Base-by-base conservation (phyloP, 768 basidiomycete genomes). In the Tylopilus rubrobrunneus region DNA sequence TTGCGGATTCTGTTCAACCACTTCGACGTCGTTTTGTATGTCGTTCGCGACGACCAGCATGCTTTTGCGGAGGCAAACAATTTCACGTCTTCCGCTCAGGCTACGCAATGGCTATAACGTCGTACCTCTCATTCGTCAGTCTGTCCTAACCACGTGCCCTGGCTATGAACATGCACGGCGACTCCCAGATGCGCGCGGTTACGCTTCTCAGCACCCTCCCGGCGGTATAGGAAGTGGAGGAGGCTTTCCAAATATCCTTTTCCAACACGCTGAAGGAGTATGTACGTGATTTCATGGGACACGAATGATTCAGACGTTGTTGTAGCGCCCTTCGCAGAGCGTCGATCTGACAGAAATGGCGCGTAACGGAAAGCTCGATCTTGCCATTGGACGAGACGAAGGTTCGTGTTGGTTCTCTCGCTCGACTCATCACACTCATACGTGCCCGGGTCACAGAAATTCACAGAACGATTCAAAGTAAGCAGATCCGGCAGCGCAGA, bases 321-420 rank as follows among this genome's bases (percentile, higher is more conserved):
- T 23, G 15, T 41, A 44, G 9, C 29, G 17, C 14, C 27, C 25
- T 36, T 4, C 54, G 25, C 25, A 92, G 89, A 90, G 89, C 57
- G 75, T 85, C 2, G 93, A 96, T 63, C 70, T 95, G 28, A 97
- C 92, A 0, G 85, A 92, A 60, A 74, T 92, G 62, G 93, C 93
- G 2, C 81, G 76, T 59, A 75, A 86, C 33, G 93, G 94, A 28
- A 93, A 94, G 66, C 74, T 96, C 3, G 93, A 97, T 68, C 93
- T 93, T 1, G 85, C 84, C 7, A 97, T 97, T 68, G 93, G 93
- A 3, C 74, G 91, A 63, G 91, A 92, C 56, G 89, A 92, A 73
- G 89, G 89, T 80, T 4, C 25, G 56, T 49, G 19, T 31, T 7
- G 2, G 29, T 33, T 39, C 19, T 36, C 15, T 57, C 44, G 5